Conservation (phyloP, 495 filamentous ascomycete genomes). For the Glonium stellatum region DNA sequence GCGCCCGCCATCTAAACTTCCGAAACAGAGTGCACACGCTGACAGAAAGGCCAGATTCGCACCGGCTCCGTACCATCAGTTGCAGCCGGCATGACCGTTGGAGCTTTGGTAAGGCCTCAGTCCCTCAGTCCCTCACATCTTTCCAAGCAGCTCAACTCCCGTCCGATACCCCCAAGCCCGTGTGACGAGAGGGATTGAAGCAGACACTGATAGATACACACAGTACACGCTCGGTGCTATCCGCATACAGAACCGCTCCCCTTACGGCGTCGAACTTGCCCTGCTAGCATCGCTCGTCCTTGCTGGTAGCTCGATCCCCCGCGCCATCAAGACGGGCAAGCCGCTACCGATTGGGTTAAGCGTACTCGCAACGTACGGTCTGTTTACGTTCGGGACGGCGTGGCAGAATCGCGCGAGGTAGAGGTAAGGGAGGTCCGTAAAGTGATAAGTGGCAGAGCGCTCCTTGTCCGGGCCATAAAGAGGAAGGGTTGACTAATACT, state of each 20-base stretch:
- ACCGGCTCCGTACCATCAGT: constrained; percentile 83
- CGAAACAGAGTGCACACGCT: no score
- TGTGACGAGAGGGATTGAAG: not conserved
- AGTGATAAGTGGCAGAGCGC: no score
- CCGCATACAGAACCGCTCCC: constrained; percentile 49
- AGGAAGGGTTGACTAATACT: no score
- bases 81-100: constrained; percentile 73
- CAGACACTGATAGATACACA: not conserved
- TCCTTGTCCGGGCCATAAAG: no score
- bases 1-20: no score
- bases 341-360: constrained; percentile 69
- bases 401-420: constrained; percentile 26
- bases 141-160: not conserved
- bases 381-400: constrained; percentile 55
- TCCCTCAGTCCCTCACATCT: not conserved
- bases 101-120: constrained; percentile 42
- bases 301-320: constrained; percentile 72
- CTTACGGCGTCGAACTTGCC: constrained; percentile 42
- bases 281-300: constrained; percentile 71
- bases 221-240: constrained; percentile 64
- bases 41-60: constrained; percentile 34
- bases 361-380: constrained; percentile 52
- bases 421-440: not conserved
- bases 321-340: constrained; percentile 72
- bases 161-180: not conserved